Evolutionary conservation across 2,329 filamentous ascomycete genomes (phyloP).

Genomic region (Xylaria sp.): DNA sequence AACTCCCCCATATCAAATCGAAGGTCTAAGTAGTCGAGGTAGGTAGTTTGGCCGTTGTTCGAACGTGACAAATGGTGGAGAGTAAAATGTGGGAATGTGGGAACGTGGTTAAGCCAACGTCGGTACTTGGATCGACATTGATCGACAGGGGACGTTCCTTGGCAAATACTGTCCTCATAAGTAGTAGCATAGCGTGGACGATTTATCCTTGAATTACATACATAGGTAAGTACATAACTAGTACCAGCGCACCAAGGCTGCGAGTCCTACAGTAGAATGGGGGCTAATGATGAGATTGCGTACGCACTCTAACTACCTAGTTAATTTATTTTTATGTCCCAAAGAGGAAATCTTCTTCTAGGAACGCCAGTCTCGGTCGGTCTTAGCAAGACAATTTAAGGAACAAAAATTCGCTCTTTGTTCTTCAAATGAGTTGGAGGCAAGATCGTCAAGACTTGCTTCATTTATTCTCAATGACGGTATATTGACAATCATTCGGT

Average conservation of each 20-base stretch:
- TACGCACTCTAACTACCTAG: slow-evolving; percentile 7
- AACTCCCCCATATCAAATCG: slow-evolving; percentile 22
- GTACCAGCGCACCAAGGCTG: slow-evolving; percentile 3
- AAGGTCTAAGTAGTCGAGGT: background rate
- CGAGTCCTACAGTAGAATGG: background rate
- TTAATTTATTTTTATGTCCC: background rate
- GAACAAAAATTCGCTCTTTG: background rate
- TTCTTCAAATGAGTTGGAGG: background rate
- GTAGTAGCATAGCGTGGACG: slow-evolving; percentile 5
- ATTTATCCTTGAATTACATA: slow-evolving; percentile 17
- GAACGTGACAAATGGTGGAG: slow-evolving; percentile 23
- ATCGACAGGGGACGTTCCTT: slow-evolving; percentile 31
- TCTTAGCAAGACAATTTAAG: slow-evolving; percentile 14
- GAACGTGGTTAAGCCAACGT: slow-evolving; percentile 12
- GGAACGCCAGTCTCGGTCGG: background rate
- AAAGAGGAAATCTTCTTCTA: slow-evolving; percentile 7
- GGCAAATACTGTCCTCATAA: no score
- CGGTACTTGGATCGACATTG: slow-evolving; percentile 31
- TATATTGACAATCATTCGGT: slow-evolving; percentile 10
- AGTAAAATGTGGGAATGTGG: slow-evolving; percentile 7
- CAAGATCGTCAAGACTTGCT: background rate
- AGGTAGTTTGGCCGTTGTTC: background rate
- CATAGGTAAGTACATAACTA: no score
- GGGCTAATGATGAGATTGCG: slow-evolving; percentile 19
- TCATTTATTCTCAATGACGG: background rate